These are phyloP conservation scores for Aspergillus egyptiacus DNA, from an alignment of 495 filamentous ascomycete species.

Conservation along the genomic window DNA sequence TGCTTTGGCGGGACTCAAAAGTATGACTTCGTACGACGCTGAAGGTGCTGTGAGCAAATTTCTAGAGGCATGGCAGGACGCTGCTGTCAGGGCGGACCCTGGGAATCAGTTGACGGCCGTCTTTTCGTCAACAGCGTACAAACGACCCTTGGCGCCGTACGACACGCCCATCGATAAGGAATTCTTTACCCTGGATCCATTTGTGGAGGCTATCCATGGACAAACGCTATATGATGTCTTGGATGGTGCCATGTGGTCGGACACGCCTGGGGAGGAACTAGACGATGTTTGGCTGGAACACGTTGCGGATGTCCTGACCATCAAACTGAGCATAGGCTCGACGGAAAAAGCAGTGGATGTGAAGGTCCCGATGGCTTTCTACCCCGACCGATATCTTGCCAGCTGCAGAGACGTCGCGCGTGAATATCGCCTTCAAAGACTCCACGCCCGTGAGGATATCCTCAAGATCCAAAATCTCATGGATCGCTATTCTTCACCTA, in stretches of 20 bases:
- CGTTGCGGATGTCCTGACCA: constrained; percentile 62
- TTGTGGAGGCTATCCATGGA: constrained; percentile 34
- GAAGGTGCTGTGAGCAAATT: constrained; percentile 31
- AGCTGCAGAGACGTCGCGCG: constrained; percentile 47
- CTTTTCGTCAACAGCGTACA: constrained; percentile 40
- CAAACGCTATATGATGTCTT: constrained; percentile 68
- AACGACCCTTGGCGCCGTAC: constrained; percentile 26
- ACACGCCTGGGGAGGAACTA: constrained; percentile 43
- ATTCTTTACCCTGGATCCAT: constrained; percentile 37
- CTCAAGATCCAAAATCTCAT: constrained; percentile 35
- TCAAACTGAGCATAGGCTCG: constrained; percentile 48
- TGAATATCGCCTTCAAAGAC: constrained; percentile 40
- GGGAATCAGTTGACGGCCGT: constrained; percentile 33
- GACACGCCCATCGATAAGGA: constrained; percentile 32
- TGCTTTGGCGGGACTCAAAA: constrained; percentile 42
- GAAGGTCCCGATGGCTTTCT: constrained; percentile 65
- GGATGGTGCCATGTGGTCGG: constrained; percentile 60
- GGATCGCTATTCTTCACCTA: constrained; percentile 26
- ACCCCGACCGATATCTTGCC: constrained; percentile 72
- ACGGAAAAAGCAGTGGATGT: constrained; percentile 47
- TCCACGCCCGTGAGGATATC: constrained; percentile 35
- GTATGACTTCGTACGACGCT: constrained; percentile 32
- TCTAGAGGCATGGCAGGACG: constrained; percentile 39
- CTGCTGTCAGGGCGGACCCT: constrained; percentile 35
- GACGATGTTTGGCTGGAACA: constrained; percentile 50